Percentiles rank a stretch among this genome's conserved stretches.
Conservation (phyloP, 2,329 filamentous ascomycete species). For the Talaromyces pinophilus region DNA sequence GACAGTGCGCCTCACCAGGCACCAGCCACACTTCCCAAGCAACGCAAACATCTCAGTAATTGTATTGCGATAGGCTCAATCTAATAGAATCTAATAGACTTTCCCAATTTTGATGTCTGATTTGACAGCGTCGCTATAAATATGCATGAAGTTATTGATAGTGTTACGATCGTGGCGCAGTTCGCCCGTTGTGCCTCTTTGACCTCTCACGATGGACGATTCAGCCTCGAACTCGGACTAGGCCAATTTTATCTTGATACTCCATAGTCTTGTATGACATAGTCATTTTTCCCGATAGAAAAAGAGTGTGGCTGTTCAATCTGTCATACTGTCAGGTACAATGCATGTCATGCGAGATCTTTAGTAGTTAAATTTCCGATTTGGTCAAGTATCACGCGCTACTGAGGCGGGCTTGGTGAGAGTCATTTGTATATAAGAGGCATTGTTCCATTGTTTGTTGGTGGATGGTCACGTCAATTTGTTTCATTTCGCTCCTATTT, state of each 20-base stretch:
- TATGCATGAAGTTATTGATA: not conserved
- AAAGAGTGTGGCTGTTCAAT: slow-evolving; percentile 13
- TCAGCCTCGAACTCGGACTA: slow-evolving; percentile 11
- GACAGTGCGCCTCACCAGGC: not conserved
- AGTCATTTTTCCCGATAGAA: not conserved
- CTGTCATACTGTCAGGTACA: slow-evolving; percentile 12
- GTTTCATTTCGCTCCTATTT: not conserved
- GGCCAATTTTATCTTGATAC: not conserved
- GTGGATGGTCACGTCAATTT: not conserved
- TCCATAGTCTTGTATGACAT: not conserved
- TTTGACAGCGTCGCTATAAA: not conserved
- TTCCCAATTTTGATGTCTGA: not conserved
- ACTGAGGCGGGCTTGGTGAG: not conserved
- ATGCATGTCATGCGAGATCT: slow-evolving; percentile 13
- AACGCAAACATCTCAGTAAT: not conserved
- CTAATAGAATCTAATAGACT: not conserved
- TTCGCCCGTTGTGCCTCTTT: not conserved
- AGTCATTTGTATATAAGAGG: not conserved
- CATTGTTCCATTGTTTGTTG: not conserved
- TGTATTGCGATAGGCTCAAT: not conserved
- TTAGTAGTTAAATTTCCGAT: not conserved
- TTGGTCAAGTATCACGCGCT: slow-evolving; percentile 8
- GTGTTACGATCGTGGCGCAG: slow-evolving; percentile 6
- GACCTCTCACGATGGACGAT: not conserved
- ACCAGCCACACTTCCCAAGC: slow-evolving; percentile 1